phyloP scores from a whole-genome alignment of 257 asterid species.

The Nicotiana noctiflora region DNA sequence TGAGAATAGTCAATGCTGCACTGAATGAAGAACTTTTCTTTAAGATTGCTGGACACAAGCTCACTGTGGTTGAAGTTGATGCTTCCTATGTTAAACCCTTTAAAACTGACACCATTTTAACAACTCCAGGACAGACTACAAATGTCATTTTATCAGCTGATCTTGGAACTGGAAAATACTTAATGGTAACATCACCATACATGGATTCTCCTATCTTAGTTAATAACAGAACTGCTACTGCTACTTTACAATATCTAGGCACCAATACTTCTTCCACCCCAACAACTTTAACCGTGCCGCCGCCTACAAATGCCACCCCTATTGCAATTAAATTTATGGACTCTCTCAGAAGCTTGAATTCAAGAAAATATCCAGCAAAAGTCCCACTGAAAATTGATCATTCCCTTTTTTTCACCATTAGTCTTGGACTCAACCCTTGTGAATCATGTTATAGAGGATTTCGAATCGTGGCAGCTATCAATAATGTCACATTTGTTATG shows the following conservation, averaged over 20 bases:
- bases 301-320: slow-evolving; percentile 37
- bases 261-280: slow-evolving; percentile 24
- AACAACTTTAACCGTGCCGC: slow-evolving; percentile 27
- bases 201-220: slow-evolving; percentile 36
- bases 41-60: slow-evolving; percentile 30
- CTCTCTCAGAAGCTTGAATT: slow-evolving; percentile 44
- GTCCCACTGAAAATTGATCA: slow-evolving; percentile 41
- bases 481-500: slow-evolving; percentile 48
- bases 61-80: slow-evolving; percentile 34
- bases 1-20: slow-evolving; percentile 37
- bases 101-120: slow-evolving; percentile 25
- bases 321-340: slow-evolving; percentile 28
- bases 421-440: slow-evolving; percentile 46
- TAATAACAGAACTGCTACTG: slow-evolving; percentile 41
- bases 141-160: slow-evolving; percentile 31
- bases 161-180: slow-evolving; percentile 24
- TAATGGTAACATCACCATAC: slow-evolving; percentile 43
- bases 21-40: slow-evolving; percentile 36
- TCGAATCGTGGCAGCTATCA: slow-evolving; percentile 41
- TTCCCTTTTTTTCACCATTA: slow-evolving; percentile 41
- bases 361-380: slow-evolving; percentile 26
- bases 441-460: slow-evolving; percentile 22
- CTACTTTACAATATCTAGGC: slow-evolving; percentile 39
- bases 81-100: slow-evolving; percentile 33
- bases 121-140: slow-evolving; percentile 56